Evolutionary conservation across 495 filamentous ascomycete species (phyloP).

Genomic region (Achaetomiella virescens): DNA sequence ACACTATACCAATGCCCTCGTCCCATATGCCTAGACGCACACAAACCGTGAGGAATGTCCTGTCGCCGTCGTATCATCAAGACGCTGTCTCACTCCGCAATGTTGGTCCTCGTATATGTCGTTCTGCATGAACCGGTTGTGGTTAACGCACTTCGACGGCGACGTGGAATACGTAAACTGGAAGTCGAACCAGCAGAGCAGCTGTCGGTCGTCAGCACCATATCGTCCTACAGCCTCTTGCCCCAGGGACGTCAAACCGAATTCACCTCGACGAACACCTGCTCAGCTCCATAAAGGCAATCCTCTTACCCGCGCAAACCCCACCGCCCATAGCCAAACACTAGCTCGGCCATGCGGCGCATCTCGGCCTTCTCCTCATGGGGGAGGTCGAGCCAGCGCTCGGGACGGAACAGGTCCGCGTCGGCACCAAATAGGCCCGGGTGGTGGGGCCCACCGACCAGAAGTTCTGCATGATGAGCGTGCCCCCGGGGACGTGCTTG

Average conservation of each 20-base stretch:
- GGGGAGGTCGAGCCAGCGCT: constrained; percentile 45
- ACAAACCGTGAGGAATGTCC: too few species aligned
- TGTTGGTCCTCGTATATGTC: constrained; percentile 19
- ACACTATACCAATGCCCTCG: too few species aligned
- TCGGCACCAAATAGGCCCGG: constrained; percentile 38
- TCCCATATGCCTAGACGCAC: too few species aligned
- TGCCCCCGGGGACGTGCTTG: constrained; percentile 47
- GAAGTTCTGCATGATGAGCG: constrained; percentile 45
- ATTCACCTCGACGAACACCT: constrained; percentile 52
- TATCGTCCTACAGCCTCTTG: not conserved
- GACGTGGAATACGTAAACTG: constrained; percentile 42
- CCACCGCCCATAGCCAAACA: constrained; percentile 42
- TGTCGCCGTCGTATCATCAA: too few species aligned
- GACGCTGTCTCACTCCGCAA: too few species aligned
- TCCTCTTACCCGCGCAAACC: constrained; percentile 40
- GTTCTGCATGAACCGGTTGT: constrained; percentile 25
- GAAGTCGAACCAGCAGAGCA: constrained; percentile 51
- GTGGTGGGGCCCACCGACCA: not conserved
- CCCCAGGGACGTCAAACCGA: not conserved
- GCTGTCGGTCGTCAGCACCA: constrained; percentile 25
- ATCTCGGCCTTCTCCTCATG: constrained; percentile 32
- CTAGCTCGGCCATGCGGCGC: constrained; percentile 32
- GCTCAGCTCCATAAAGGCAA: constrained; percentile 46
- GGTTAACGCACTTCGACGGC: constrained; percentile 31
- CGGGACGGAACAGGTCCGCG: constrained; percentile 33